Conservation (phyloP, 2,329 filamentous ascomycete species). For the Fusarium kyushuense region DNA sequence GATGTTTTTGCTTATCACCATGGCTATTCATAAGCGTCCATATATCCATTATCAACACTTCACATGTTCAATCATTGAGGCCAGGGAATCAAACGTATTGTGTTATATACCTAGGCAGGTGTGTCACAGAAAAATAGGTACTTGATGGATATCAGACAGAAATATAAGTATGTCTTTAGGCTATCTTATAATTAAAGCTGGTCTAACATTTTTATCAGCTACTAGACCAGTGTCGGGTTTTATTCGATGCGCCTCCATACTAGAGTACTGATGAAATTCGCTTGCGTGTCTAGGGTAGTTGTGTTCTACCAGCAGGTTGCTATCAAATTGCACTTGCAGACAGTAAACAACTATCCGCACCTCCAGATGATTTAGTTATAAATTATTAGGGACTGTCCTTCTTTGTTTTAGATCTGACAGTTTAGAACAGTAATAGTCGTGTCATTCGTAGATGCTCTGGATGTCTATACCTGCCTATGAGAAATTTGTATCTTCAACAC, state of each 20-base stretch:
- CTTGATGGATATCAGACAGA: too few relatives aligned
- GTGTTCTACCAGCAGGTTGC: background rate
- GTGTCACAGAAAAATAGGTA: too few relatives aligned
- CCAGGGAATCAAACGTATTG: background rate
- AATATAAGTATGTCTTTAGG: too few relatives aligned
- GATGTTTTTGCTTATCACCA: background rate
- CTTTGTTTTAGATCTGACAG: background rate
- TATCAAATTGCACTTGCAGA: background rate
- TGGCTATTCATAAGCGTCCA: background rate
- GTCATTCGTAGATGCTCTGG: background rate
- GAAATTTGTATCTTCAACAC: background rate
- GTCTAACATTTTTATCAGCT: too few relatives aligned
- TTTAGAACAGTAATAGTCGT: background rate
- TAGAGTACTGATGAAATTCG: background rate
- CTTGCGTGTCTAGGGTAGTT: background rate
- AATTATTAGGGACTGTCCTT: background rate
- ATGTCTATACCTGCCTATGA: background rate
- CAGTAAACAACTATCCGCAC: background rate
- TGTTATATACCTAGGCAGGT: constrained; percentile 3
- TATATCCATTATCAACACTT: too few relatives aligned
- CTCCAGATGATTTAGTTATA: background rate
- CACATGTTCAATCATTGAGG: background rate
- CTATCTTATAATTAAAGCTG: too few relatives aligned
- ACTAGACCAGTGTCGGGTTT: too few relatives aligned
- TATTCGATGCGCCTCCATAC: too few relatives aligned